Conservation (phyloP, 148 eudicot species). For the Euryodendron excelsum region DNA sequence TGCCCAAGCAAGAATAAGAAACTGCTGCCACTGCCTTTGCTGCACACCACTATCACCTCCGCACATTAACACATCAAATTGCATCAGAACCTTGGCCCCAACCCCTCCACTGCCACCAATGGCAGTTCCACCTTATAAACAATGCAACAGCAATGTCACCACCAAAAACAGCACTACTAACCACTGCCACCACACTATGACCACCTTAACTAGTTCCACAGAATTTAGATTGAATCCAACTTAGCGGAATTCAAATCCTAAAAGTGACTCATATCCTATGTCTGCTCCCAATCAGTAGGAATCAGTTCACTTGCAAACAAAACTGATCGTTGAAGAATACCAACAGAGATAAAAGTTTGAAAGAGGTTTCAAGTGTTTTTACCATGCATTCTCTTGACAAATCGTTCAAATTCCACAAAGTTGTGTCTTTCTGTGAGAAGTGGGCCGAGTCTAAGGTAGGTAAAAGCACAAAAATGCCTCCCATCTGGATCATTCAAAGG, state of each 20-base stretch:
- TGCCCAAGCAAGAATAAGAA: too few relatives aligned
- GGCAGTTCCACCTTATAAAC: too few relatives aligned
- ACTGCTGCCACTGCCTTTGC: too few relatives aligned
- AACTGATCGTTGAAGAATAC: not conserved
- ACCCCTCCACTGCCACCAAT: too few relatives aligned
- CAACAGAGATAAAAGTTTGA: not conserved
- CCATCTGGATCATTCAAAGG: constrained; percentile 89
- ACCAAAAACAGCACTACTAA: not conserved
- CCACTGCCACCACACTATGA: not conserved
- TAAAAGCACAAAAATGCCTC: constrained; percentile 69
- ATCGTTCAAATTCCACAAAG: constrained; percentile 75
- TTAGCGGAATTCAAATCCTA: constrained; percentile 9
- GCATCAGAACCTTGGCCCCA: too few relatives aligned
- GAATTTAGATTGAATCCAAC: not conserved
- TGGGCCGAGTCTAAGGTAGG: constrained; percentile 68
- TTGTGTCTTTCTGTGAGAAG: constrained; percentile 68
- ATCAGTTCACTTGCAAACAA: not conserved
- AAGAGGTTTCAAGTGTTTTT: constrained; percentile 11
- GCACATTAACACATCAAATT: too few relatives aligned
- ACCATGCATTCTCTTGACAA: constrained; percentile 98
- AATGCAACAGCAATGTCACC: too few relatives aligned
- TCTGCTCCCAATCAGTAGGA: not conserved
- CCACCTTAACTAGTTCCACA: not conserved
- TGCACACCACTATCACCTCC: too few relatives aligned
- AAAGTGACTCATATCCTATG: constrained; percentile 1